Percentiles rank a stretch among this genome's conserved stretches.
These are phyloP conservation scores for Castanospermum australe DNA, from an alignment of 306 rosid genomes.

Conservation along the genomic window DNA sequence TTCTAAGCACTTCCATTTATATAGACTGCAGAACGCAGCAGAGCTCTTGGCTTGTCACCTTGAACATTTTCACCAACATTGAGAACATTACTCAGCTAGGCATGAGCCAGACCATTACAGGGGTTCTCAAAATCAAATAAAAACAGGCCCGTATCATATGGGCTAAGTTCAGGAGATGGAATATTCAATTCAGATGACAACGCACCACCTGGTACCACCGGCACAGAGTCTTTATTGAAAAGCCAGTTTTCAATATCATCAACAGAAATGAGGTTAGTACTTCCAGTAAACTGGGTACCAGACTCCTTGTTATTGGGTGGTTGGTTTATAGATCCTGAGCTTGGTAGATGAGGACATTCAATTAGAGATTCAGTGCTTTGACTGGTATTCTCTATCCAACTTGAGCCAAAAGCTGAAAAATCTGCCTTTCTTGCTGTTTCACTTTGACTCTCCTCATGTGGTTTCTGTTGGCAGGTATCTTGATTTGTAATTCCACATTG, in stretches of 20 bases:
- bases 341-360: slow-evolving; percentile 23
- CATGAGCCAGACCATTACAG: slow-evolving; percentile 38
- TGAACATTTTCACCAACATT: background rate
- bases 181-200: slow-evolving; percentile 31
- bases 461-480: slow-evolving; percentile 8
- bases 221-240: slow-evolving; percentile 21
- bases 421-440: slow-evolving; percentile 1
- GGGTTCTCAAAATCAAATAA: slow-evolving; percentile 46
- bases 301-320: slow-evolving; percentile 32
- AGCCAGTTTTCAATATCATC: slow-evolving; percentile 43
- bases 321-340: slow-evolving; percentile 26
- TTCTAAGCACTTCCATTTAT: background rate
- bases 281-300: slow-evolving; percentile 21
- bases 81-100: background rate
- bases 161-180: slow-evolving; percentile 30
- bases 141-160: slow-evolving; percentile 33
- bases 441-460: slow-evolving; percentile 24
- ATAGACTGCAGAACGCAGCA: slow-evolving; percentile 27
- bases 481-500: slow-evolving; percentile 21
- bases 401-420: slow-evolving; percentile 14
- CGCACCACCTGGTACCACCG: slow-evolving; percentile 25
- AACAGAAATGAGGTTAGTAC: background rate
- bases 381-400: slow-evolving; percentile 32
- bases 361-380: slow-evolving; percentile 28
- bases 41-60: background rate